Base-by-base conservation (phyloP, 352 stramenopile genomes). In the Phytopythium sindhum region DNA sequence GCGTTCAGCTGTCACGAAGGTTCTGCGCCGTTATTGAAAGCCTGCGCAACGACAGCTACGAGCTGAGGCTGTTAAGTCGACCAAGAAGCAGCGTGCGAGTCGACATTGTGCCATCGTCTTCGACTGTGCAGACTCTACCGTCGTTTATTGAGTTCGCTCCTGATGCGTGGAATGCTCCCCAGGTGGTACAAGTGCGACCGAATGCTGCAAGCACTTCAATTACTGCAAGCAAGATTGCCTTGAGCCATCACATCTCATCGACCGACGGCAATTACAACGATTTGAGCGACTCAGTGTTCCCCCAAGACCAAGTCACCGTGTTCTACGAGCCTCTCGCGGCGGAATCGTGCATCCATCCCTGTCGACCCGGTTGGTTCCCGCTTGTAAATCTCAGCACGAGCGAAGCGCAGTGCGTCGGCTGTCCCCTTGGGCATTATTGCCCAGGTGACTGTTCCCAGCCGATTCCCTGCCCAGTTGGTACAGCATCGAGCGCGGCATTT, bases 241-340 rank as follows among this genome's bases (percentile, higher is more conserved):
- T 35, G 10, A 60, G 47, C 29, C 78, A 89, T 44, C 60, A 57
- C 15, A 41, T 84, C 1, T 60, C 57, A 2, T 89, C 81, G 2
- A 37, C 24, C 3, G 81, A 90, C 68, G 6, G 61, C 19, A 82
- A 74, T 19, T 90, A 87, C 52, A 60, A 69, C 26, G 52, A 54
- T 1, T 67, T 71, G 24, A 63, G 69, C 15, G 57, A 65, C 47
- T 28, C 55, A 8, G 61, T 82, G 57, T 67, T 78, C 23, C 77
- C 81, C 0, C 77, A 86, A 52, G 74, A 74, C 29, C 33, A 74
- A 37, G 44, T 90, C 1, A 41, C 72, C 11, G 79, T 89, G 12
- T 89, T 88, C 60, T 88, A 75, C 35, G 79, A 88, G 53, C 75
- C 81, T 21, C 53, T 86, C 14, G 45, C 69, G 15, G 67, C 80